Evolutionary conservation across 306 rosid genomes (phyloP).

Genomic region (Benincasa hispida): DNA sequence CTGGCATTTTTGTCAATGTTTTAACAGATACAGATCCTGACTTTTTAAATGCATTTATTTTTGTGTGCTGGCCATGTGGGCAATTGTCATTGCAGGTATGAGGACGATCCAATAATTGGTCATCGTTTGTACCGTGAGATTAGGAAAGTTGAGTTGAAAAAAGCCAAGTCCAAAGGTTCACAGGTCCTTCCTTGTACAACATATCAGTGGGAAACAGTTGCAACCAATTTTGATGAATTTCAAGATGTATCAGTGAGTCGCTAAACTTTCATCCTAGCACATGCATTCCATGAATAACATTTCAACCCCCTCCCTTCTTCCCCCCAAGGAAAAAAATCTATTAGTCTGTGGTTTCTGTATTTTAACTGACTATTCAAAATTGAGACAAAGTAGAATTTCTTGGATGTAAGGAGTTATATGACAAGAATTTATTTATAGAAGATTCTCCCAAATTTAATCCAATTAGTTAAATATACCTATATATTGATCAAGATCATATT

Average conservation of each 20-base stretch:
- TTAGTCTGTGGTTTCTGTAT: background rate
- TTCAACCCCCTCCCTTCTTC: background rate
- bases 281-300: background rate
- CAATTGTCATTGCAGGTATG: conserved; percentile 53
- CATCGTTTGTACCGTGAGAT: conserved; percentile 87
- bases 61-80: background rate
- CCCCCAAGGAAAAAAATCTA: background rate
- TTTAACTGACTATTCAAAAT: background rate
- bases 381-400: background rate
- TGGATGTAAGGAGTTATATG: background rate
- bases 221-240: conserved; percentile 92
- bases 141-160: conserved; percentile 69
- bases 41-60: background rate
- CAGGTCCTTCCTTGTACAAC: conserved; percentile 46
- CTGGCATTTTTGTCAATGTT: background rate
- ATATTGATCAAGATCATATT: background rate
- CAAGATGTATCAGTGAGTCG: conserved; percentile 75
- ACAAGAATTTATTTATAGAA: background rate
- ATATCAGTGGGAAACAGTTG: conserved; percentile 82
- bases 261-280: conserved; percentile 13
- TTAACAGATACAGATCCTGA: background rate
- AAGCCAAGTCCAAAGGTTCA: conserved; percentile 69
- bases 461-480: background rate
- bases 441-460: background rate
- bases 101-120: conserved; percentile 83